Evolutionary conservation across 176 grass and related monocot genomes (phyloP), one percentile per base, ranked within the genome.

Genomic region (Melocanna baccifera): DNA sequence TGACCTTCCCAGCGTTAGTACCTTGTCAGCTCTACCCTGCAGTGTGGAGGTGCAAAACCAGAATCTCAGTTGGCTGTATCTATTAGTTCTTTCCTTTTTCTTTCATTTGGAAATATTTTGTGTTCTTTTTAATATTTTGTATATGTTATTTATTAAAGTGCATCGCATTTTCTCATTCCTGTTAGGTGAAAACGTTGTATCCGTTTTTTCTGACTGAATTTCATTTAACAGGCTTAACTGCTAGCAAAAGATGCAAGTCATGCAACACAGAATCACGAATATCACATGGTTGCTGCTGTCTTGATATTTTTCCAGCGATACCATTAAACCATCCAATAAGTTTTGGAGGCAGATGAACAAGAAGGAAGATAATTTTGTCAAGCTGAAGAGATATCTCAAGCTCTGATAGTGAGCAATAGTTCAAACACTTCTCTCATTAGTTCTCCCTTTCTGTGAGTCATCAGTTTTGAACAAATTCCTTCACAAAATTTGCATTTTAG

Each of bases 171-270:
- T 76, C 23, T 67, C n/a, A 40, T 29, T 42, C 34, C 26, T 11
- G 16, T 80, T 62, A 29, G 29, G 20, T 55, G 12, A 7, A 67
- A 3, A 67, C 67, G 14, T 30, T 37, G 26, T 18, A 19, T 26
- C 20, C 26, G 12, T 62, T 62, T 47, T 58, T 71, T 8, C 40
- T 62, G 6, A 50, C 12, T n/a, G 14, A 18, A 25, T 46, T 45
- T 85, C 29, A 69, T 71, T 75, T 74, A 42, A 34, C 26, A 76
- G 62, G 50, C 67, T 76, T 11, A 61, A 75, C 37, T 56, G 14
- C n/a, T 56, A 28, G 48, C 51, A 47, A 52, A 77, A 68, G 4
- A n/a, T 30, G 36, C 23, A 62, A 28, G 25, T 22, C 59, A 62
- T 29, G 28, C 47, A 77, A 6, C 26, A 12, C 34, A 58, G 2